Evolutionary conservation across 176 grass and related monocot genomes (phyloP).

Genomic region (Rhipidocladum racemiflorum): DNA sequence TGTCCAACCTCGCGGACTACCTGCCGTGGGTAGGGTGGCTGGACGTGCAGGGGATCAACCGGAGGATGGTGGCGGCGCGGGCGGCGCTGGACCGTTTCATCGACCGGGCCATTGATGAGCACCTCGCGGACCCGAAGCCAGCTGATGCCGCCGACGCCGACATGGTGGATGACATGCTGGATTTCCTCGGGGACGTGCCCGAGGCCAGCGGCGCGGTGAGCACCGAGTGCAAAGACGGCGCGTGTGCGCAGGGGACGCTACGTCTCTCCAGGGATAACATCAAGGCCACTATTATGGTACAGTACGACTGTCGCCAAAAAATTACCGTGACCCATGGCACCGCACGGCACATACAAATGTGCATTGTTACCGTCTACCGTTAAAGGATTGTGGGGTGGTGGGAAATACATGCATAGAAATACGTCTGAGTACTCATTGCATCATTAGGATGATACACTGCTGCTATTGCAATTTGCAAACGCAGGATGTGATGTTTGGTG

Average conservation of each 20-base stretch:
- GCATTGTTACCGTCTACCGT: no score
- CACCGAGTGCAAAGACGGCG: constrained; percentile 6
- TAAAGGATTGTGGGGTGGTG: no score
- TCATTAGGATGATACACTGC: no score
- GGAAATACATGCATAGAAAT: no score
- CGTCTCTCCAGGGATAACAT: constrained; percentile 48
- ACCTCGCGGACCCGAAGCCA: constrained; percentile 37
- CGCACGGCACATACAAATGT: no score
- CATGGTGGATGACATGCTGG: constrained; percentile 59
- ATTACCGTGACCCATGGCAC: background rate
- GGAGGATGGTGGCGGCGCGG: constrained; percentile 43
- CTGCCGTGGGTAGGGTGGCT: constrained; percentile 46
- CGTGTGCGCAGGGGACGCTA: constrained; percentile 20
- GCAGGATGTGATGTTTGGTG: constrained; percentile 64
- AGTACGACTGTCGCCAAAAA: background rate
- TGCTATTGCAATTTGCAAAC: no score
- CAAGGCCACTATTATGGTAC: constrained; percentile 61
- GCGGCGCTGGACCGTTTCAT: constrained; percentile 41
- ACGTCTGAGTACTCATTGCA: no score
- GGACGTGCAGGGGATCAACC: constrained; percentile 42
- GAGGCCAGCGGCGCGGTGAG: background rate
- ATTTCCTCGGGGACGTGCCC: constrained; percentile 23
- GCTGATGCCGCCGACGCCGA: constrained; percentile 36
- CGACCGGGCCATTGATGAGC: constrained; percentile 52
- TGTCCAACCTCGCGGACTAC: constrained; percentile 48